These are phyloP conservation scores for Termitomyces sp. DNA, from an alignment of 768 basidiomycete species.

Conservation along the genomic window DNA sequence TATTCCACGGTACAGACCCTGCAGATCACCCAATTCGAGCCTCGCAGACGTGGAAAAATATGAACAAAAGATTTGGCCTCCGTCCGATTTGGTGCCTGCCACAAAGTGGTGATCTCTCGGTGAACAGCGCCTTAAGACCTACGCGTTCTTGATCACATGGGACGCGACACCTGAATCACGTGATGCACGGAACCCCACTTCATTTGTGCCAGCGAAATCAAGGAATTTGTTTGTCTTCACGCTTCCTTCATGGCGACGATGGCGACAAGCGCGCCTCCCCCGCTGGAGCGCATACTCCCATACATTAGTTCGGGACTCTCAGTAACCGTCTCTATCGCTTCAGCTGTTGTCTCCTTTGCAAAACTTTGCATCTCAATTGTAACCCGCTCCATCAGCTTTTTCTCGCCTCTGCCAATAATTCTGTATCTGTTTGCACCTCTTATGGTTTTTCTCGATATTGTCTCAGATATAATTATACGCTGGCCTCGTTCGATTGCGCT, in stretches of 20 bases:
- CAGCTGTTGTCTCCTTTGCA: background rate
- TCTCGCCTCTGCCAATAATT: constrained; percentile 23
- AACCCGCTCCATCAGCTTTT: constrained; percentile 1
- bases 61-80: too few species aligned
- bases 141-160: background rate
- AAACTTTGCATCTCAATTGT: constrained; percentile 1
- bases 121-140: too few species aligned
- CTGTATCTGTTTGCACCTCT: constrained; percentile 46
- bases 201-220: too few species aligned
- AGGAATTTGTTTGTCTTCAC: background rate
- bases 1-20: too few species aligned
- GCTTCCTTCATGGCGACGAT: background rate
- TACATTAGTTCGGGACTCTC: constrained; percentile 10
- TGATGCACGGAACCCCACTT: background rate
- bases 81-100: too few species aligned
- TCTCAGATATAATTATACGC: constrained; percentile 35
- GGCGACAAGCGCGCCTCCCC: constrained; percentile 1
- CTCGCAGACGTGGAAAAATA: too few species aligned
- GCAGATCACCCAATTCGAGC: too few species aligned
- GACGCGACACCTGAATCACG: background rate
- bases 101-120: too few species aligned
- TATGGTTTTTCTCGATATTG: constrained; percentile 33
- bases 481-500: constrained; percentile 36
- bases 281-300: constrained; percentile 12
- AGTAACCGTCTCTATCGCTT: background rate